Base-by-base conservation (phyloP, 129 eudicot species). In the Logfia minima region DNA sequence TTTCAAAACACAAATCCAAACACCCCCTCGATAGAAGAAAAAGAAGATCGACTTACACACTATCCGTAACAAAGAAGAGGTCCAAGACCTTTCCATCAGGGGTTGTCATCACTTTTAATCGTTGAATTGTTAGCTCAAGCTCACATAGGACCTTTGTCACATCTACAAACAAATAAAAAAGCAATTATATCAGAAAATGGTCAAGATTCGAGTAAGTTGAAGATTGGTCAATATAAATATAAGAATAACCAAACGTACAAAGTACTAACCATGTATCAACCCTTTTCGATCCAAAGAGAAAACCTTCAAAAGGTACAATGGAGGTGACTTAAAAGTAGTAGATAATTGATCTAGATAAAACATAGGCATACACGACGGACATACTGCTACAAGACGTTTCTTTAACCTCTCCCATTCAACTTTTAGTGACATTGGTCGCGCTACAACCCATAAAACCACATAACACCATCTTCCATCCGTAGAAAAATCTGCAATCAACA, bases 391-490 rank as follows among this genome's bases (percentile, higher is more conserved):
- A 66, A 91, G 85, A 48, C 95, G 83, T 43, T 73, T 86, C 85
- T 87, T 88, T 75, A 91, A 83, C 80, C 92, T 84, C 77, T 83
- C 85, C 97, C 97, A 91, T 17, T 87, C 90, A 70, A 91, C 79
- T 55, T 56, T 79, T 64, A 73, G 52, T 26, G 92, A 85, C 45
- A 67, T 80, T 31, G 90, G 88, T 24, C 88, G 77, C 17, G 95
- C 85, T 58, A 87, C 83, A 58, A 88, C 91, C 94, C 94, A 91
- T 53, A 91, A 78, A 62, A 91, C 88, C 4, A 91, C 77, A 81
- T 91, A 91, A 84, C 97, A 91, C 97, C 97, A 91, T 67, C 81
- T 91, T 58, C 97, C 97, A 51, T 91, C 97, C 10, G 97, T 91
- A 5, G 94, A 85, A 66, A 87, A 86, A 85, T 91, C 97, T 91